Base-by-base conservation (phyloP, 768 basidiomycete species). In the Termitomyces sp. region DNA sequence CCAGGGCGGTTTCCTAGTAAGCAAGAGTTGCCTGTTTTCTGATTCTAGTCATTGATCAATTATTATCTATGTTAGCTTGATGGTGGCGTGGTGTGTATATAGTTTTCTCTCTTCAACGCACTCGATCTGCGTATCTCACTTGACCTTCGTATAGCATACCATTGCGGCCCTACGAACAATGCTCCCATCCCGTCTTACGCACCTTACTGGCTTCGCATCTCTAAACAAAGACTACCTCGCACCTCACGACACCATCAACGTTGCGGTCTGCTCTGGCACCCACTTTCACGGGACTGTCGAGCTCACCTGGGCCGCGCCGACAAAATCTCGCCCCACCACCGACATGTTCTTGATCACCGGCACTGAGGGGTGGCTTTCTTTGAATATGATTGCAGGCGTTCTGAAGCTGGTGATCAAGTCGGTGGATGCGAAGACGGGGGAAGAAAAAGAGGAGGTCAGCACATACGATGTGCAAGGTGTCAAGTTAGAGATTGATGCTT, bases 1-100 rank as follows among this genome's bases (percentile, higher is more conserved):
- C 62, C 87, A 88, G 73, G 88, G 88, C 40, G 90, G 90, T 32
- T 94, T 92, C 73, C 62, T 93, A 72, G 85, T 91, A 61, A 72
- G 87, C 66, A 45, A 30, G 19, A 55, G 26, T 42, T 6, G 45
- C 30, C n/a, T 51, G 43, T 56, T 37, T 47, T 30, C 21, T 41
- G 14, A 37, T 59, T 24, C 56, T 51, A 28, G 24, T 8, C 24
- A 53, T 51, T 40, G 41, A 51, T 38, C 32, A 24, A 37, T 15
- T 57, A 26, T 21, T 45, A 22, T 19, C 17, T 15, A 46, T 7
- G 61, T 32, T 65, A 92, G 79, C 81, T 91, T 14, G 89, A 93
- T 63, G 84, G 87, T 15, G 90, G 88, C 56, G 90, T 91, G 32
- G 84, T 87, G 69, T 62, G 83, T 51, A 26, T 38, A 14, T 26